A percentile compares a stretch with the other conserved stretches of the same genome.
These are phyloP conservation scores for Arabis alpina DNA, from an alignment of 345 rosid genomes.

Conservation along the genomic window DNA sequence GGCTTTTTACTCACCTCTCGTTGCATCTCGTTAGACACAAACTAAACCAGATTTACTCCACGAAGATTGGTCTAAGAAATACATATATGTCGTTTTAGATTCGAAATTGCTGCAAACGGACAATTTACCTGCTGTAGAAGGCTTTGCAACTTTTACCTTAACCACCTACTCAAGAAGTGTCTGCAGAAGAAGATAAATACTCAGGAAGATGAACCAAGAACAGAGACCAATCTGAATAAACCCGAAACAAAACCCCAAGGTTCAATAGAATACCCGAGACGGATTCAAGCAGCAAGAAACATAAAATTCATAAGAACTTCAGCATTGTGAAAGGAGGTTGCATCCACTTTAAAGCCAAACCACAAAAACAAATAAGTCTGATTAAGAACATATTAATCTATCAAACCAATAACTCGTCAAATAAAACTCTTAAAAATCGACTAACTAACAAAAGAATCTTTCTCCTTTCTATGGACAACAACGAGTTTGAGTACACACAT, in stretches of 20 bases:
- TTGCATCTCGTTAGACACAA: constrained; percentile 23
- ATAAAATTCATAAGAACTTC: constrained; percentile 85
- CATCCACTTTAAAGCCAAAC: constrained; percentile 67
- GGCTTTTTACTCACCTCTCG: constrained; percentile 46
- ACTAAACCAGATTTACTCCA: no score
- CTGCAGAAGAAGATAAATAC: constrained; percentile 52
- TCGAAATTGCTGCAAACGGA: no score
- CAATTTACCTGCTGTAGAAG: constrained; percentile 90
- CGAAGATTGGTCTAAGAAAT: no score
- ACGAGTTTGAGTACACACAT: constrained; percentile 79
- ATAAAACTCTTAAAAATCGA: constrained; percentile 28
- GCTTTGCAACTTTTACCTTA: constrained; percentile 77
- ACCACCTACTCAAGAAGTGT: constrained; percentile 58
- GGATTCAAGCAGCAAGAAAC: constrained; percentile 93
- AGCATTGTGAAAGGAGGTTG: constrained; percentile 75
- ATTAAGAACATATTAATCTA: constrained; percentile 15
- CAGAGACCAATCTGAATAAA: constrained; percentile 20
- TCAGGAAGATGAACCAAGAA: constrained; percentile 28
- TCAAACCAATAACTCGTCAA: neutral
- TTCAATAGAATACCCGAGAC: constrained; percentile 51
- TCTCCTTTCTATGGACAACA: constrained; percentile 86
- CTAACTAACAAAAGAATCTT: constrained; percentile 95
- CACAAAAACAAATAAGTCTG: constrained; percentile 21
- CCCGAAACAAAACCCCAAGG: constrained; percentile 27
- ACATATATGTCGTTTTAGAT: no score